Percentiles rank a stretch among this genome's conserved stretches.
Conservation (phyloP, 129 eudicot species). For the carrot (Daucus carota) region DNA sequence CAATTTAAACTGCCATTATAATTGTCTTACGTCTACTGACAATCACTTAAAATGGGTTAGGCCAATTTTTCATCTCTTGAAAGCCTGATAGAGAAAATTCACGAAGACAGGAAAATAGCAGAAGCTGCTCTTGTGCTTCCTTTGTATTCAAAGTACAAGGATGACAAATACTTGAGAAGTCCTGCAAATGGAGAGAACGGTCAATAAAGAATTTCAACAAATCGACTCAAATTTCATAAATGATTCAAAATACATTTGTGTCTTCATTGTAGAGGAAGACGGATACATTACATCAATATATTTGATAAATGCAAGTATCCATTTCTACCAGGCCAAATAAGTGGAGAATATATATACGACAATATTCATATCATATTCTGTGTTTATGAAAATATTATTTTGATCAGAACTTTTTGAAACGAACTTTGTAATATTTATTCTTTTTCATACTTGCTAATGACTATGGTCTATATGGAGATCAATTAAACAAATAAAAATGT, state of each 20-base stretch:
- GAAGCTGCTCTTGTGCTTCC: constrained; percentile 88
- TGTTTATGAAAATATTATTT: too few species aligned
- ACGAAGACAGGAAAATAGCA: constrained; percentile 67
- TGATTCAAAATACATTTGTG: background rate
- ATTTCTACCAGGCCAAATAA: background rate
- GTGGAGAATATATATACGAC: background rate
- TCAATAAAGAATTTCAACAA: constrained; percentile 10
- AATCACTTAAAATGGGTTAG: constrained; percentile 33
- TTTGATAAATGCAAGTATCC: background rate
- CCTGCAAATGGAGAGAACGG: constrained; percentile 15
- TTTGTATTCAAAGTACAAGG: constrained; percentile 55
- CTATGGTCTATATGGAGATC: too few species aligned
- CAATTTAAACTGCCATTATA: background rate
- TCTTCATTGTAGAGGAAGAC: background rate
- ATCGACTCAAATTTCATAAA: background rate
- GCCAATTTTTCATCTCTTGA: constrained; percentile 81
- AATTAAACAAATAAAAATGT: too few species aligned
- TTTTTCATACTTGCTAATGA: too few species aligned
- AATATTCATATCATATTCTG: too few species aligned
- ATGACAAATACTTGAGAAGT: constrained; percentile 48
- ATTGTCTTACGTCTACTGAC: background rate
- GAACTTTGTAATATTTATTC: too few species aligned
- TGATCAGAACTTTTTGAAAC: too few species aligned
- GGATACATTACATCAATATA: background rate
- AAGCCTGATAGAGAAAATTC: constrained; percentile 70